These are phyloP conservation scores for Sonneratia caseolaris DNA, from an alignment of 345 rosid genomes.

Conservation along the genomic window DNA sequence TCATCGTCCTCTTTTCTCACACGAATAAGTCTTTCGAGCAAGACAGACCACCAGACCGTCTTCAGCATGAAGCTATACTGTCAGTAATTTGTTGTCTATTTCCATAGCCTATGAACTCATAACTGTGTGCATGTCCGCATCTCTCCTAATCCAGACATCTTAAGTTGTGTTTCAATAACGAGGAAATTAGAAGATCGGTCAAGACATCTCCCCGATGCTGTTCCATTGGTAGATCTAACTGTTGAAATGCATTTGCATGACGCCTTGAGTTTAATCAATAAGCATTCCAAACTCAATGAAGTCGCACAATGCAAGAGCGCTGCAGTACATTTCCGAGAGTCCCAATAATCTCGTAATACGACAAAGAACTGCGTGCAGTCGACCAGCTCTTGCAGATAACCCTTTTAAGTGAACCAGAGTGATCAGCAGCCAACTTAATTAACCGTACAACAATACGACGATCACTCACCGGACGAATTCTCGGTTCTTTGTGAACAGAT, in stretches of 20 bases:
- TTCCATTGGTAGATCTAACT: too few species aligned
- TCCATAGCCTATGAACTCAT: too few species aligned
- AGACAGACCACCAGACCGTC: background rate
- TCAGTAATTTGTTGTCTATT: too few species aligned
- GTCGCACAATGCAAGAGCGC: background rate
- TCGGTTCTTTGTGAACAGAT: slow-evolving; percentile 21
- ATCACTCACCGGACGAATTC: background rate
- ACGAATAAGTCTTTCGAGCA: background rate
- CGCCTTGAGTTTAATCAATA: background rate
- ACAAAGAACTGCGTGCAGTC: background rate
- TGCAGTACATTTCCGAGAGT: background rate
- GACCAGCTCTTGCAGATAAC: background rate
- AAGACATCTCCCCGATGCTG: too few species aligned
- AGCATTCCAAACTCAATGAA: background rate
- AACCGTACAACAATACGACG: background rate
- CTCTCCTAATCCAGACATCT: background rate
- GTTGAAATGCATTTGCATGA: too few species aligned
- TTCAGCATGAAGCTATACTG: background rate
- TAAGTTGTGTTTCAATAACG: background rate
- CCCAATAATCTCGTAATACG: background rate
- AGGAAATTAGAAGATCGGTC: too few species aligned
- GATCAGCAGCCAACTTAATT: background rate
- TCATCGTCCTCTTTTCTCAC: too few species aligned
- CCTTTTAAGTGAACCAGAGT: background rate
- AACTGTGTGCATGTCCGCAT: background rate